Percentiles rank a stretch among this genome's conserved stretches.
Evolutionary conservation across 2,329 filamentous ascomycete species (phyloP).

Genomic region (Fusarium liriodendri): DNA sequence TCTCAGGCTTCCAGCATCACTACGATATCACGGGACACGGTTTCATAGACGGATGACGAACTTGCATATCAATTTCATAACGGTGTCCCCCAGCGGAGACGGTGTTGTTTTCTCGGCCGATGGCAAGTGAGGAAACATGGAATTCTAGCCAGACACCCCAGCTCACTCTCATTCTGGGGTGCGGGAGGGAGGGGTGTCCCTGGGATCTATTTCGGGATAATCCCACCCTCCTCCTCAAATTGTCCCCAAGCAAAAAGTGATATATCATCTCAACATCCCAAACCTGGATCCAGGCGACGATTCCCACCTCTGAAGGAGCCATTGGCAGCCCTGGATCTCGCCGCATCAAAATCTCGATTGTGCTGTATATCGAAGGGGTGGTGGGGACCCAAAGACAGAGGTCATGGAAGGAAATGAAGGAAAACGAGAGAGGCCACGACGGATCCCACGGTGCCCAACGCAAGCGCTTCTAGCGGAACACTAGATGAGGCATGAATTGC

Average conservation of each 20-base stretch:
- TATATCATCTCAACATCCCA: slow-evolving; percentile 30
- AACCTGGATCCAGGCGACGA: slow-evolving; percentile 23
- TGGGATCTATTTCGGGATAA: slow-evolving; percentile 32
- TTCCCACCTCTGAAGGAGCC: slow-evolving; percentile 30
- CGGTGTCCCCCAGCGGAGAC: slow-evolving; percentile 32
- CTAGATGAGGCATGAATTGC: slow-evolving; percentile 28
- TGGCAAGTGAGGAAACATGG: slow-evolving; percentile 40
- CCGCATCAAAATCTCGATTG: slow-evolving; percentile 42
- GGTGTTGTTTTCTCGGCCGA: slow-evolving; percentile 45
- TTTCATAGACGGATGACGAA: slow-evolving; percentile 30
- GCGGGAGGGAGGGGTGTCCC: slow-evolving; percentile 13
- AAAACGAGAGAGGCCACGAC: slow-evolving; percentile 3
- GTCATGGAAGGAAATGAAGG: slow-evolving; percentile 6
- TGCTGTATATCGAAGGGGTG: slow-evolving; percentile 16
- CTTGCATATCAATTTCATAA: slow-evolving; percentile 34
- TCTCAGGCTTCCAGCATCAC: slow-evolving; percentile 36
- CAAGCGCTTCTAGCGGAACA: slow-evolving; percentile 13
- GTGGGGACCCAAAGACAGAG: slow-evolving; percentile 16
- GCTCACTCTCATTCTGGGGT: slow-evolving; percentile 9
- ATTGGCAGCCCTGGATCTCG: slow-evolving; percentile 39
- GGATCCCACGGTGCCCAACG: slow-evolving; percentile 13
- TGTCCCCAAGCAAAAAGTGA: slow-evolving; percentile 30
- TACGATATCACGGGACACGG: slow-evolving; percentile 36
- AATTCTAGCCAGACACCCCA: slow-evolving; percentile 18
- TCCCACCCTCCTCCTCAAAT: slow-evolving; percentile 27